These are phyloP conservation scores for Dioscorea alata DNA, from an alignment of 106 monocot genomes.

Conservation along the genomic window DNA sequence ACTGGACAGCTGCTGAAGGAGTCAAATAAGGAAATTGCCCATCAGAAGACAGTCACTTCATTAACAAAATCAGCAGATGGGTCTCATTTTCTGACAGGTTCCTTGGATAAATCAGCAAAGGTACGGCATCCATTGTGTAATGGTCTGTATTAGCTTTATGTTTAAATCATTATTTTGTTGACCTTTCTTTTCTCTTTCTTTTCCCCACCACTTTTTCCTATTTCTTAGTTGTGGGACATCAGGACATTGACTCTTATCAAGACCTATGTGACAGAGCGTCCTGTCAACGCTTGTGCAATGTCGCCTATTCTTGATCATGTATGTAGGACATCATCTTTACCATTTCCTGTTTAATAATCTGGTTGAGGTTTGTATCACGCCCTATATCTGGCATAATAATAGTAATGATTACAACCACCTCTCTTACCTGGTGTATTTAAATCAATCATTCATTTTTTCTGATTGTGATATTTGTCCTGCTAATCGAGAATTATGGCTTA, in stretches of 20 bases:
- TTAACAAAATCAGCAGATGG: constrained; percentile 77
- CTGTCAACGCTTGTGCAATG: constrained; percentile 87
- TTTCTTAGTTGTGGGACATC: constrained; percentile 77
- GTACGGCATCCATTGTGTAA: constrained; percentile 12
- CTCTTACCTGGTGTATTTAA: too few relatives aligned
- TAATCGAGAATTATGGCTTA: too few relatives aligned
- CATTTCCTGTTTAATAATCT: neutral
- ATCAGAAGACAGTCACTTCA: constrained; percentile 71
- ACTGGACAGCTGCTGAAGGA: constrained; percentile 80
- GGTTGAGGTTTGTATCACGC: too few relatives aligned
- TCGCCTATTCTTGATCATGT: constrained; percentile 98
- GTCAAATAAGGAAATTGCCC: constrained; percentile 78
- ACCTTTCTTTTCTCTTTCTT: neutral
- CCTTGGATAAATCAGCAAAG: constrained; percentile 91
- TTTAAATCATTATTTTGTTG: neutral
- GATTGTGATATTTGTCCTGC: too few relatives aligned
- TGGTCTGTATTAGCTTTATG: neutral
- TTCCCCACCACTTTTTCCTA: neutral
- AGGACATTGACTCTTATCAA: constrained; percentile 86
- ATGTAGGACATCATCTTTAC: constrained; percentile 8
- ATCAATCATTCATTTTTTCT: too few relatives aligned
- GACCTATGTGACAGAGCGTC: constrained; percentile 70
- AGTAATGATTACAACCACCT: too few relatives aligned
- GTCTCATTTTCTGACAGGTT: constrained; percentile 90
- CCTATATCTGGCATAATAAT: too few relatives aligned